Base-by-base conservation (phyloP, 495 filamentous ascomycete genomes). In the Penicillium argentinense region DNA sequence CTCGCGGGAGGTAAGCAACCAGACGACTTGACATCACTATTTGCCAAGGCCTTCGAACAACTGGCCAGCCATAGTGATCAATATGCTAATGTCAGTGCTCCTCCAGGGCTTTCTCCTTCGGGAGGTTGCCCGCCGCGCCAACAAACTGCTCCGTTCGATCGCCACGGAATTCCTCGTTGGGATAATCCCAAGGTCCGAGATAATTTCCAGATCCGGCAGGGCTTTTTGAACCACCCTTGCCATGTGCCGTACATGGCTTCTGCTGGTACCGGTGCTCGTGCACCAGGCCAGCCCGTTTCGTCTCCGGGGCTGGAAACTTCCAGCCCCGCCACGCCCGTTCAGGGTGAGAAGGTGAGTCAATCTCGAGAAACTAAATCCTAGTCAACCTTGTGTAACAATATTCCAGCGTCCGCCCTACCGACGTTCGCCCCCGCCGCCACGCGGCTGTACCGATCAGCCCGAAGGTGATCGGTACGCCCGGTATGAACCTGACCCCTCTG, bases 221-320 rank as follows among this genome's bases (percentile, higher is more conserved):
- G 29, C 8, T 32, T 39, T 13, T 22, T 22, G 9, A 34, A 41
- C 21, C 40, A 40, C 22, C 26, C 34, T 12, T 33, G 17, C 18
- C 18, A 27, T 17, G 34, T 41, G 21, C 37, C 45, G 5, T 41
- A 40, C 37, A 48, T 41, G 36, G 45, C 21, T 12, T 28, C 45
- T 8, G 12, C 6, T 3, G 14, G 14, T 3, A 9, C 33, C 33
- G n/a, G 4, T n/a, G 4, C 2, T 12, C 17, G 7, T 19, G 16
- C 17, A 12, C 17, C 16, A 8, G 4, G 21, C n/a, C n/a, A n/a
- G n/a, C n/a, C 16, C 11, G 16, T 27, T 41, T 5, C 16, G 7
- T 25, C 12, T 25, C n/a, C n/a, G n/a, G n/a, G n/a, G 26, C 26
- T 43, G 27, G 40, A 43, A n/a, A n/a, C n/a, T n/a, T n/a, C n/a